Base-by-base conservation (phyloP, 768 basidiomycete species). In the Thelephora aurantiotincta region DNA sequence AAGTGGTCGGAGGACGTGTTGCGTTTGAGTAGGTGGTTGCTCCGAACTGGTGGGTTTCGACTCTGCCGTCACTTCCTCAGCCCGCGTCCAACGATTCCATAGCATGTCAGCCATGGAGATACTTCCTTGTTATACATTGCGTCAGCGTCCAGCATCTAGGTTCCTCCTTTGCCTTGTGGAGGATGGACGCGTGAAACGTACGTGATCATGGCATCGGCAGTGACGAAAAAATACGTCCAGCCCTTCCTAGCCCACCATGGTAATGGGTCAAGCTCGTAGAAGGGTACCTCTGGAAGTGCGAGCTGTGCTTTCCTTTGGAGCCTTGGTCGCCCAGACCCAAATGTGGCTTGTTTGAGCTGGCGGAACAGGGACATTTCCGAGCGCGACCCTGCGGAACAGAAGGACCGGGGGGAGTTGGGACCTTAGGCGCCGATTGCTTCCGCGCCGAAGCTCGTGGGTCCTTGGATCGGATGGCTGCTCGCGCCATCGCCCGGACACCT, bases 1-100 rank as follows among this genome's bases (percentile, higher is more conserved):
- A 33, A 55, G 37, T 18, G 60, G 58, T 4, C 58, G 57, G 3
- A 51, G 51, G 23, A 52, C 55, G 43, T 54, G 58, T 22, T 53
- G 48, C 2, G 16, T 16, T 41, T 41, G 18, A 41, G 38, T 11
- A 14, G 38, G 22, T 19, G 11, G 19, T 3, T 23, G 18, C 5
- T 19, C 35, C 20, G 50, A 12, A 22, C 11, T 43, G n/a, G 22
- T 12, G 5, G 42, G 6, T 13, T 23, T 13, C 20, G 34, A 35
- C 5, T 52, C 47, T 13, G 47, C 12, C 2, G 55, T 46, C 18
- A 45, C 48, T 22, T 42, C 42, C 34, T 54, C 51, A 52, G 49
- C 51, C 33, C 13, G 49, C 14, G 59, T 56, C 60, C 60, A 61
- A 47, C 58, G 53, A 50, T 53, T 54, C 46, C 53, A 48, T 2